These are phyloP conservation scores for Gnaphalium uliginosum DNA, from an alignment of 129 eudicot genomes.

Conservation along the genomic window DNA sequence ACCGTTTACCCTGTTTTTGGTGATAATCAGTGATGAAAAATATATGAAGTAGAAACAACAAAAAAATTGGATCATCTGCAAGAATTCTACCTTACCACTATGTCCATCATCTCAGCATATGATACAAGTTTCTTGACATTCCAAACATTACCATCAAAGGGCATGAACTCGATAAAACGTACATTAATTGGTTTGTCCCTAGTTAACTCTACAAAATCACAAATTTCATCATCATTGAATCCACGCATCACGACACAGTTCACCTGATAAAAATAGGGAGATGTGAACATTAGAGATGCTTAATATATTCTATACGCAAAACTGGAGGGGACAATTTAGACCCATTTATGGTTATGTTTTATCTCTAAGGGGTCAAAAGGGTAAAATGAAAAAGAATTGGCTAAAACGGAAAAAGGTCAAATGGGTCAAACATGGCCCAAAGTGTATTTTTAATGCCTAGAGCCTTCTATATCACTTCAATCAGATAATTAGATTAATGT, in stretches of 20 bases:
- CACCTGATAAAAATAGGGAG: constrained; percentile 46
- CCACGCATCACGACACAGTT: constrained; percentile 99
- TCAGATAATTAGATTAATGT: background rate
- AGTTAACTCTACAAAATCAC: constrained; percentile 91
- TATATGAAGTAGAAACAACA: background rate
- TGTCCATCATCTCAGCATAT: constrained; percentile 89
- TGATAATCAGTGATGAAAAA: constrained; percentile 25
- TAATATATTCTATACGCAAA: background rate
- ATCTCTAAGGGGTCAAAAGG: background rate
- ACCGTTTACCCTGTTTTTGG: constrained; percentile 64
- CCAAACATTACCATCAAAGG: constrained; percentile 99
- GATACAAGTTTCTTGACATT: constrained; percentile 96
- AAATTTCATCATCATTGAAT: constrained; percentile 93
- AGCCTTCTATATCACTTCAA: background rate
- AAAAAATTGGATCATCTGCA: constrained; percentile 23
- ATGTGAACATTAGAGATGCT: background rate
- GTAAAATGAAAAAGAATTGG: background rate
- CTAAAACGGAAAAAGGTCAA: background rate
- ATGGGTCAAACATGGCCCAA: background rate
- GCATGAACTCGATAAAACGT: constrained; percentile 97
- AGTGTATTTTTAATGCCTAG: background rate
- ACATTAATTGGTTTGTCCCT: constrained; percentile 80
- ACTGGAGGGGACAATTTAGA: background rate
- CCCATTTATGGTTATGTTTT: background rate
- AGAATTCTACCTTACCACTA: constrained; percentile 88